These are phyloP conservation scores for Ulota crispa DNA, from an alignment of 225 moss, liverwort and hornwort species.

Conservation along the genomic window DNA sequence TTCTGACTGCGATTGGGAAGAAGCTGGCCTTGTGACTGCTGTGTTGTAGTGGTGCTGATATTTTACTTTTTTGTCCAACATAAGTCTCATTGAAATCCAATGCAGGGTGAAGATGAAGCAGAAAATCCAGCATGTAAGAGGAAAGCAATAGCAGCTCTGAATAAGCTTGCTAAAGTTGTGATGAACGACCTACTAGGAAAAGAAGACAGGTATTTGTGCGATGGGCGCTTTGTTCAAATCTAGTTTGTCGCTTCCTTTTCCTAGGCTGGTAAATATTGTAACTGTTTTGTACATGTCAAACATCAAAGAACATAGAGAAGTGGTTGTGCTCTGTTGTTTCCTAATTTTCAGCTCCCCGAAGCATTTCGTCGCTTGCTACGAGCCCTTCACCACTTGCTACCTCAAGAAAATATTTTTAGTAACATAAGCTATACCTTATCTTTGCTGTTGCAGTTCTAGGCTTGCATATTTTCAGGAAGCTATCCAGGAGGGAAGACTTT, in stretches of 20 bases:
- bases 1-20: neutral
- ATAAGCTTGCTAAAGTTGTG: constrained; percentile 71
- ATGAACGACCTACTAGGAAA: constrained; percentile 66
- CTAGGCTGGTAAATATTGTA: neutral
- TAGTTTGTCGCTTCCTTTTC: neutral
- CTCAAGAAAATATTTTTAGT: no score
- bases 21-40: neutral
- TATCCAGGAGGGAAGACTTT: constrained; percentile 49
- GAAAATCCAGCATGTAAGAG: constrained; percentile 34
- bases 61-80: neutral
- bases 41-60: constrained; percentile 13
- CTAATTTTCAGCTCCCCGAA: no score
- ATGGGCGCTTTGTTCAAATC: neutral
- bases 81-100: constrained; percentile 11
- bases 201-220: constrained; percentile 26
- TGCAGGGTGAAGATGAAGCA: constrained; percentile 42
- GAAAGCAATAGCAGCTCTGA: constrained; percentile 57
- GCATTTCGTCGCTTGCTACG: no score
- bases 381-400: no score
- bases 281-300: neutral
- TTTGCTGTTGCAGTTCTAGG: constrained; percentile 32
- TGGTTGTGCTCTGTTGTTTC: neutral
- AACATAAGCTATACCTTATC: neutral
- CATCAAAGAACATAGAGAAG: neutral
- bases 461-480: constrained; percentile 44